Evolutionary conservation across 2,329 filamentous ascomycete species (phyloP), one percentile per base, ranked within the genome.

Genomic region (Claviceps digitariae): DNA sequence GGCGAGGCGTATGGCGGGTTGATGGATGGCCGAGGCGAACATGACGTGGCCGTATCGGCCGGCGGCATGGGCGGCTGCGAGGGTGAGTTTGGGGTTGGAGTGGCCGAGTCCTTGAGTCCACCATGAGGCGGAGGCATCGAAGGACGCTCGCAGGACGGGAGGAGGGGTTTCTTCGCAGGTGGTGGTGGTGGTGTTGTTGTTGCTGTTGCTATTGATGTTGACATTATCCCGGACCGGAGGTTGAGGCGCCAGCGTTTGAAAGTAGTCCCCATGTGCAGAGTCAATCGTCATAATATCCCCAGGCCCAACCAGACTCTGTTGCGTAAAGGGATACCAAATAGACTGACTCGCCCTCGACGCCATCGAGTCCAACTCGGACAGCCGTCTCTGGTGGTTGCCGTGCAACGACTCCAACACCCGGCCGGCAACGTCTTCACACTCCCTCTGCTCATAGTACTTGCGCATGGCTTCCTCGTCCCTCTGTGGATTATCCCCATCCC

Each of bases 31-130:
- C 9, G 82, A 82, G 0, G 87, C 86, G 62, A 94, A 93, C 85
- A 94, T 93, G 59, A 93, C 86, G 66, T 94, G 88, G 0, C 88
- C 88, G 62, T 93, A 94, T 29, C 87, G 77, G 8, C 88, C 87
- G 1, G 88, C 86, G 0, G 89, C 87, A 62, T 93, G 84, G 0
- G 88, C 86, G 2, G 87, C 87, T 0, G 86, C 82, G 1, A 93
- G 76, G 0, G 86, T 79, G 1, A 94, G 72, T 0, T 75, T 70
- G 0, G 87, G 79, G 59, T 87, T 90, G 6, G 83, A 85, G 58
- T 94, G 89, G 1, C 89, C 88, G 0, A 94, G 75, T 2, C 88
- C 88, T 67, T 94, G 89, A 0, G 88, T 94, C 88, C 89, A 94
- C 88, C 89, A 94, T 0, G 87, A 91, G 1, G 87, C 87, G 0